Evolutionary conservation across 768 basidiomycete genomes (phyloP).

Genomic region (Naganishia antarctica): DNA sequence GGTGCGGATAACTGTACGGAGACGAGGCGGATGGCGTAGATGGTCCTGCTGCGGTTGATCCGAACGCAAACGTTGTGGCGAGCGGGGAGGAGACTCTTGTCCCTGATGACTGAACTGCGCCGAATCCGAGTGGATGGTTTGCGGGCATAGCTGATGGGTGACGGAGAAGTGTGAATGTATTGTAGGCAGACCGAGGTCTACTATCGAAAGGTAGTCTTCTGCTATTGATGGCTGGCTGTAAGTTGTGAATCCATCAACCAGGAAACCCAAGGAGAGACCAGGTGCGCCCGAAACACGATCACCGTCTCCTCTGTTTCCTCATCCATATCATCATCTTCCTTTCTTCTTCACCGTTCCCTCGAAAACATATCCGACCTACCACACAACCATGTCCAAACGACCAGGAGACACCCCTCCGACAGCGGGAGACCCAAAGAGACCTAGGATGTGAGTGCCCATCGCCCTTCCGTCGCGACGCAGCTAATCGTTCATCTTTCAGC

Average conservation of each 20-base stretch:
- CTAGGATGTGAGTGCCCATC: slow-evolving; percentile 23
- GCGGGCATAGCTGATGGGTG: background rate
- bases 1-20: background rate
- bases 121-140: background rate
- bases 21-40: background rate
- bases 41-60: background rate
- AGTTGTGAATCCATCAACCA: no score
- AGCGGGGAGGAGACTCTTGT: slow-evolving; percentile 7
- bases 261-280: no score
- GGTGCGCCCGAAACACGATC: background rate
- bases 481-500: no score
- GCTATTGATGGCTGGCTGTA: no score
- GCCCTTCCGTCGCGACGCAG: no score
- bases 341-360: background rate
- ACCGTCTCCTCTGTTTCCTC: no score
- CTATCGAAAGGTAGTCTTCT: no score
- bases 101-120: background rate
- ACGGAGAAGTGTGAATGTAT: background rate
- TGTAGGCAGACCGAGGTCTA: no score
- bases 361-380: background rate
- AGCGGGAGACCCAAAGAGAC: slow-evolving; percentile 37
- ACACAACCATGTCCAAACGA: slow-evolving; percentile 33
- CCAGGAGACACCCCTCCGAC: slow-evolving; percentile 37
- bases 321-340: background rate
- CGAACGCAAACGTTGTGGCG: slow-evolving; percentile 1